A percentile compares a stretch with the other conserved stretches of the same genome.
Conservation (phyloP, 495 filamentous ascomycete genomes). For the Trichoderma parareesei region DNA sequence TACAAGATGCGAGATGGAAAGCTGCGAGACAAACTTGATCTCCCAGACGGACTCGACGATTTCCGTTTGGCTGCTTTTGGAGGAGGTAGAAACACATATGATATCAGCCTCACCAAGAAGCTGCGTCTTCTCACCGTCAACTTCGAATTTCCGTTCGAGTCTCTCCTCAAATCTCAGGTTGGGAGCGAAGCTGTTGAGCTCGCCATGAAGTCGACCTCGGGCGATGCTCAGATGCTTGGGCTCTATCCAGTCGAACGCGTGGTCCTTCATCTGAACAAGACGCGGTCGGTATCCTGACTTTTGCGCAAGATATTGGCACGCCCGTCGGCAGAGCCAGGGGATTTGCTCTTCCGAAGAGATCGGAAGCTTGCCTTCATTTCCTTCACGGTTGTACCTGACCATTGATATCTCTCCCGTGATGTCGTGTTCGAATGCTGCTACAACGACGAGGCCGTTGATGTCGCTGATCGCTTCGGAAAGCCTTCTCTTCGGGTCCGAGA, state of each 20-base stretch:
- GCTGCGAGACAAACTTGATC: constrained; percentile 16
- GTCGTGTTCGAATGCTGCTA: constrained; percentile 15
- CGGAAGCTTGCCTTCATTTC: neutral
- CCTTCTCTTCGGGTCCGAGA: neutral
- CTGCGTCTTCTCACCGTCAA: constrained; percentile 7
- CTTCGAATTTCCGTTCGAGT: constrained; percentile 2
- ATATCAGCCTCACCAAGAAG: constrained; percentile 12
- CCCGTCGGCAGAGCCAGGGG: constrained; percentile 10
- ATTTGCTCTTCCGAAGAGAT: constrained; percentile 2
- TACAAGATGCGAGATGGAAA: constrained; percentile 14
- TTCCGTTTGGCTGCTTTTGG: neutral
- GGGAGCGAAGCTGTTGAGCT: neutral
- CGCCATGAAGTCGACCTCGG: constrained; percentile 1
- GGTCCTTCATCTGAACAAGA: constrained; percentile 7
- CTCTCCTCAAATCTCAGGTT: constrained; percentile 2
- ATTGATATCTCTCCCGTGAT: constrained; percentile 5
- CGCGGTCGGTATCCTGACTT: constrained; percentile 12
- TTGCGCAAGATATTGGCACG: constrained; percentile 10
- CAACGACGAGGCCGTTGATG: constrained; percentile 15
- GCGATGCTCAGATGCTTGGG: constrained; percentile 5
- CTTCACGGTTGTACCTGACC: neutral
- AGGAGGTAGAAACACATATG: neutral
- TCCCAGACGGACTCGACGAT: constrained; percentile 15
- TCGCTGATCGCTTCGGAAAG: constrained; percentile 15
- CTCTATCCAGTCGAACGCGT: constrained; percentile 11